Base-by-base conservation (phyloP, 345 rosid species). In the Dovyalis caffra region DNA sequence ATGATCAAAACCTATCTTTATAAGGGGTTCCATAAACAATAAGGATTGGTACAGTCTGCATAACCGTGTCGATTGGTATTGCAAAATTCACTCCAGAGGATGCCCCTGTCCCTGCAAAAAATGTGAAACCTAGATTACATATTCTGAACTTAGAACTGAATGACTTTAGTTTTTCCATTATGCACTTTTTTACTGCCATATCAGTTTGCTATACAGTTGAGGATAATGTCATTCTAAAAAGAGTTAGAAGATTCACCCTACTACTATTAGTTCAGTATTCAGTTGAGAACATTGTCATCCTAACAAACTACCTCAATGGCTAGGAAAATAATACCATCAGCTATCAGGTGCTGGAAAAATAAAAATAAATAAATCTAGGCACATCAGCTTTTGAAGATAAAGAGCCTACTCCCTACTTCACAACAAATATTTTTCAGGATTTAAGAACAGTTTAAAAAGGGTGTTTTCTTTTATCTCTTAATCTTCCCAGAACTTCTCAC, bases 71-170 rank as follows among this genome's bases (percentile, higher is more conserved):
- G 3, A 91, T 89, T 26, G 93, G 97, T 68, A 92, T 85, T 15
- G 95, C 97, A 68, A 94, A 92, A 78, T 91, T 92, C 71, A 91
- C 92, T 9, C 93, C 96, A 0, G 98, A 95, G 51, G 98, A 95
- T 66, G 84, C 65, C 64, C 98, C 97, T 0, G 87, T 82, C 73
- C 99, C 99, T 92, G 88, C 74, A 86, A 76, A 20, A 23, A 32
- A 29, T 60, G 49, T 14, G 3, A 65, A 66, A 38, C 18, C 26
- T 40, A n/a, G 69, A 43, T 21, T 49, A 12, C 9, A 58, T 11
- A 32, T 11, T 53, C 26, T 23, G 28, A 62, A 60, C 28, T 66
- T 58, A 28, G 5, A 62, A 58, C 67, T 14, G 66, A 4, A 57
- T 0, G 28, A 8, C 1, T 57, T 43, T 31, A 58, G 37, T 23